Evolutionary conservation across 345 rosid species (phyloP), one percentile per base, ranked within the genome.

Genomic region (Cochlearia excelsa): DNA sequence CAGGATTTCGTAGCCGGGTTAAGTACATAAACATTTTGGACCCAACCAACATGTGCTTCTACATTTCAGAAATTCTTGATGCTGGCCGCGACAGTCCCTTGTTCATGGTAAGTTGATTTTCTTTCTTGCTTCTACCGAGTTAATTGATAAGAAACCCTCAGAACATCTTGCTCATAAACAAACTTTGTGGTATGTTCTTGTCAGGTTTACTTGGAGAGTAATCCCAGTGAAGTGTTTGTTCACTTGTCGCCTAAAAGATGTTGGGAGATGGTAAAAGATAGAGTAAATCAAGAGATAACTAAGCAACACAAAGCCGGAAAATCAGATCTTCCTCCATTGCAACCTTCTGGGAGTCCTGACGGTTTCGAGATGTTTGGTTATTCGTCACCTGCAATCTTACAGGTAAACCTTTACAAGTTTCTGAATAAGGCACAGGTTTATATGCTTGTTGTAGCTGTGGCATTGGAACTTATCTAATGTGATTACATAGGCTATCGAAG

Each of bases 191-290:
- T 57, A 30, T 70, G 60, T 50, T 37, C 50, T 66, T 75, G 68
- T 69, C 84, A 94, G 99, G 97, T 87, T 73, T 84, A 81, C 35
- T 53, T 90, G 80, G 99, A 94, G 75, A 66, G 80, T 59, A 77
- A 74, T 76, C 81, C 82, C 30, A 69, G 76, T 70, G 99, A 94
- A 81, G 84, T 90, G 63, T 94, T 94, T 38, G 51, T 90, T 69
- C 95, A 94, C 57, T 49, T 85, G 73, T 81, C 99, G 1, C 90
- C 96, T 6, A 67, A 81, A 65, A 84, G 83, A 77, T 87, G 99
- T 75, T 94, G 99, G 99, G 99, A 94, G 80, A 79, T 94, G 96
- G 99, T 94, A 69, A 80, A 84, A 73, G 97, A 94, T 29, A 78
- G 91, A 79, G 87, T 85, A 50, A 94, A 94, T 73, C 88, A 80